Base-by-base conservation (phyloP, 2,329 filamentous ascomycete genomes). In the Fusarium coffeatum region DNA sequence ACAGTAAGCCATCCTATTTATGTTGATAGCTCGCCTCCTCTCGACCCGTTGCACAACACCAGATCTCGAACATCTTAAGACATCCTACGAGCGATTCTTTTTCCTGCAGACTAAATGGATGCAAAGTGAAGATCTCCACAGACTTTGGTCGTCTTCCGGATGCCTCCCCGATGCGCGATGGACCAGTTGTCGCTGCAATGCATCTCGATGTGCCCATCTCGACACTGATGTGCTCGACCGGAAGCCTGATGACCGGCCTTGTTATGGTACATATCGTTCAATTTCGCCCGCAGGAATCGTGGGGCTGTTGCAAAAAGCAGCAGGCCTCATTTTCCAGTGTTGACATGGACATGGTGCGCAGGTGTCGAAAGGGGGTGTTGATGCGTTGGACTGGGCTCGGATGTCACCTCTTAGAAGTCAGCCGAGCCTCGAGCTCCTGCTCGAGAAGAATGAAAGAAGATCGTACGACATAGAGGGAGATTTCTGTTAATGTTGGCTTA, bases 311-410 rank as follows among this genome's bases (percentile, higher is more conserved):
- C 40, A 30, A 63, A 58, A 61, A 63, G 56, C 34, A 30, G 40
- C 55, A 55, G 55, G 45, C 60, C 48, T 69, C 46, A 49, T 42
- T 53, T 50, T 42, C 20, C 9, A 53, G 27, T 63, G 37, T 30
- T 48, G 60, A 41, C 25, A 69, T 61, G 56, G 60, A 37, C 20
- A 43, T 42, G 34, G 30, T 51, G 23, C 32, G 48, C 18, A 41
- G 54, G 59, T 65, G 43, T 40, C 53, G 54, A 63, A 72, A 56
- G 48, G 64, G 63, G 59, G 64, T 66, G 53, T 28, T 54, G 45
- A 54, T 58, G 42, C 23, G 25, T n/a, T 42, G 34, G 32, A 34
- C 22, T 34, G 46, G 46, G 54, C 42, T 53, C 41, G 43, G 46
- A 70, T 53, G 40, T 32, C 34, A 43, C 49, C 53, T 54, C 22